phyloP scores from a whole-genome alignment of 257 asterid species.

The Fraxinus pennsylvanica region DNA sequence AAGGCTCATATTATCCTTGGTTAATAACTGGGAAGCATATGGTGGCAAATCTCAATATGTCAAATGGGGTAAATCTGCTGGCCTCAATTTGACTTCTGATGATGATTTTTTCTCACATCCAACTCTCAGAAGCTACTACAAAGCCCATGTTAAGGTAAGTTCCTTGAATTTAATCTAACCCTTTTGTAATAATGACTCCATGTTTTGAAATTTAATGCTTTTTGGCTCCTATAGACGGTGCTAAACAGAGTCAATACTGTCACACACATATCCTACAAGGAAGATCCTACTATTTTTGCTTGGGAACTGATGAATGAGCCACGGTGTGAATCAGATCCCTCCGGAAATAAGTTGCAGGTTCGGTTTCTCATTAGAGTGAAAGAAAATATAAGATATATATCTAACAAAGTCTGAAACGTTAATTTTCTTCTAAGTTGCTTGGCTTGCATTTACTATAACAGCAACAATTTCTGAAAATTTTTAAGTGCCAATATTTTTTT shows the following conservation, averaged over 20 bases:
- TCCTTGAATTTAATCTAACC: background rate
- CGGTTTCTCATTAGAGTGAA: constrained; percentile 1
- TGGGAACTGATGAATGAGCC: constrained; percentile 99
- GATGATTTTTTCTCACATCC: constrained; percentile 91
- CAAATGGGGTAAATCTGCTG: constrained; percentile 91
- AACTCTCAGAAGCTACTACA: constrained; percentile 66
- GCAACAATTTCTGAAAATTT: background rate
- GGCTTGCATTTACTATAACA: background rate
- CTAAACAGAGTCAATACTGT: constrained; percentile 70
- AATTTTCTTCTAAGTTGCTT: too few species aligned
- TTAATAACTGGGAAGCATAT: constrained; percentile 93
- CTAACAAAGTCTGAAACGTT: background rate
- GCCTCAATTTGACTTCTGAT: constrained; percentile 77
- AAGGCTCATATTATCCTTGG: constrained; percentile 76
- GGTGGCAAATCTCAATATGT: constrained; percentile 97
- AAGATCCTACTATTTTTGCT: constrained; percentile 82
- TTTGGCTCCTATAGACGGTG: constrained; percentile 49
- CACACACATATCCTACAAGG: constrained; percentile 78
- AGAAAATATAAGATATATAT: background rate
- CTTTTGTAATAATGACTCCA: background rate
- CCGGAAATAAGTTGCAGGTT: constrained; percentile 82
- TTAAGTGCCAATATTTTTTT: background rate
- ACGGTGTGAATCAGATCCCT: constrained; percentile 80
- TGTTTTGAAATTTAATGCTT: background rate
- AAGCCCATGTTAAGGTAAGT: constrained; percentile 73